A percentile compares a stretch with the other conserved stretches of the same genome.
phyloP scores from a whole-genome alignment of 2,329 filamentous ascomycete genomes.

The Lojkania enalia region DNA sequence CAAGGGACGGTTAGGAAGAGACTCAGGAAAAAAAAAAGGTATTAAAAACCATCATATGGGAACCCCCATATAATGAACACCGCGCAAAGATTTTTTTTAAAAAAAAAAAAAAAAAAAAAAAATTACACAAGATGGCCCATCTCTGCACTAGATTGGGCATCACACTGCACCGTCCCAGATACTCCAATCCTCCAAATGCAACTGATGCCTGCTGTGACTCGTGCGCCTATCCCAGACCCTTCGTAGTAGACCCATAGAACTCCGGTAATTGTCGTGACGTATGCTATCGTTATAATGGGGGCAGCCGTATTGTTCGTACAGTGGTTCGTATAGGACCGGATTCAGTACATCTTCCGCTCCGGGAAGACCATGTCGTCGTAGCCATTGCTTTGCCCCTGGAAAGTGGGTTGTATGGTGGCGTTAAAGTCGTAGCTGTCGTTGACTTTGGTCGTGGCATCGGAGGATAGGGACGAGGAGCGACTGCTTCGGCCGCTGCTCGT shows the following conservation, averaged over 20 bases:
- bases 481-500: conserved; percentile 40
- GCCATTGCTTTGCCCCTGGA: conserved; percentile 24
- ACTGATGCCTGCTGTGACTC: conserved; percentile 8
- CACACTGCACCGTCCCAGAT: conserved; percentile 8
- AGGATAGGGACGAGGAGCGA: conserved; percentile 39
- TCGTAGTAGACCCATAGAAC: conserved; percentile 9
- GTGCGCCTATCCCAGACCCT: conserved; percentile 2
- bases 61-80: too few species aligned
- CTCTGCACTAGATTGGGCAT: conserved; percentile 21
- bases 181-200: conserved; percentile 6
- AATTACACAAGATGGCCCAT: conserved; percentile 10
- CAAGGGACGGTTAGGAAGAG: conserved; percentile 5
- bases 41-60: conserved; percentile 1
- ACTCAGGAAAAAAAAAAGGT: conserved; percentile 1
- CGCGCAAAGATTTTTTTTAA: too few species aligned
- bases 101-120: neutral
- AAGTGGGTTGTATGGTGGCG: conserved; percentile 28
- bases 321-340: neutral
- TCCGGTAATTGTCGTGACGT: conserved; percentile 7
- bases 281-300: conserved; percentile 2
- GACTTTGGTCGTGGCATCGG: conserved; percentile 30
- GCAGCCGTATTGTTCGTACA: conserved; percentile 10
- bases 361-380: conserved; percentile 44
- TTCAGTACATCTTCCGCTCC: conserved; percentile 39
- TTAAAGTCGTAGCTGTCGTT: conserved; percentile 39